A percentile compares a stretch with the other conserved stretches of the same genome.
Evolutionary conservation across 2,329 filamentous ascomycete species (phyloP).

Genomic region (Trichoderma guizhouense): DNA sequence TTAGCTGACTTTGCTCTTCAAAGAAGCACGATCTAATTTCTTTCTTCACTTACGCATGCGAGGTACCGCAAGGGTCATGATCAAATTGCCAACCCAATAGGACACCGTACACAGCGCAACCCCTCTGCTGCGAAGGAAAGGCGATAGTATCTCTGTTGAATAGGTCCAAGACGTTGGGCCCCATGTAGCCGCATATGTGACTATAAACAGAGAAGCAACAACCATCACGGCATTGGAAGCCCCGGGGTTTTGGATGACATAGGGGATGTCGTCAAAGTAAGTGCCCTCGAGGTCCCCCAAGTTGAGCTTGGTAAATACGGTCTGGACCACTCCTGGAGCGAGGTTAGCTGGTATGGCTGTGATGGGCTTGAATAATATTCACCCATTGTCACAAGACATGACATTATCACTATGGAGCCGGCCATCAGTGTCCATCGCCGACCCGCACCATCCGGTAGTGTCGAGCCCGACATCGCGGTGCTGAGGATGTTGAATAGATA

Average conservation of each 20-base stretch:
- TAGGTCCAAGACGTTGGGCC: constrained; percentile 47
- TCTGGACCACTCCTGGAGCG: background rate
- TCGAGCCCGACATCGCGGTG: constrained; percentile 55
- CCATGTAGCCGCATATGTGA: constrained; percentile 41
- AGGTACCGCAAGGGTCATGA: constrained; percentile 33
- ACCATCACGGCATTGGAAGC: constrained; percentile 61
- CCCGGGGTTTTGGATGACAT: constrained; percentile 51
- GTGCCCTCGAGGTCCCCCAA: background rate
- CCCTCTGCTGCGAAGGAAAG: constrained; percentile 43
- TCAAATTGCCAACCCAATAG: constrained; percentile 36
- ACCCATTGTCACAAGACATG: constrained; percentile 61
- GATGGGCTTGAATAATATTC: background rate
- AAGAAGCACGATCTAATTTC: background rate
- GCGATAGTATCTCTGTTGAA: constrained; percentile 45
- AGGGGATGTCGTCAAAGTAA: constrained; percentile 40
- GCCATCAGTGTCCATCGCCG: constrained; percentile 54
- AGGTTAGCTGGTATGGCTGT: background rate
- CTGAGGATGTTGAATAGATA: constrained; percentile 62
- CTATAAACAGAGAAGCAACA: constrained; percentile 60
- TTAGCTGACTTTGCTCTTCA: background rate
- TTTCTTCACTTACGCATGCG: constrained; percentile 46
- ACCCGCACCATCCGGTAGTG: constrained; percentile 58
- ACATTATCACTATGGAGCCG: constrained; percentile 57
- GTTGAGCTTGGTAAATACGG: background rate
- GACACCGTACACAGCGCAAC: constrained; percentile 41